These are phyloP conservation scores for Tribonema minus DNA, from an alignment of 108 stramenopile genomes.

Conservation along the genomic window DNA sequence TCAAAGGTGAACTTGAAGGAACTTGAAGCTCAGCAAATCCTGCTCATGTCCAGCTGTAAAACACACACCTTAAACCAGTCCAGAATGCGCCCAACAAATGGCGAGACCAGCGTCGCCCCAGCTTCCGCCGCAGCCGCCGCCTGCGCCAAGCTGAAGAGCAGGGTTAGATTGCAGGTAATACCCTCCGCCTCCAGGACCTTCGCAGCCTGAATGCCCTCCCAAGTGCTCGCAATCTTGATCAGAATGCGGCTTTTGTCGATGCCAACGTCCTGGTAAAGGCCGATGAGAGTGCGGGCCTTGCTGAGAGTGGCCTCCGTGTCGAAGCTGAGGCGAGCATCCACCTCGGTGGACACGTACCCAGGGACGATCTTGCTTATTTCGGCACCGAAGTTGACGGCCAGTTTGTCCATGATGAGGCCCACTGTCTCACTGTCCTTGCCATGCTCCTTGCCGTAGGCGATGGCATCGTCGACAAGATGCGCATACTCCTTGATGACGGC, in stretches of 20 bases:
- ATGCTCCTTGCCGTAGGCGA: constrained; percentile 68
- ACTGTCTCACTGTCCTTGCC: background rate
- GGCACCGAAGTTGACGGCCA: constrained; percentile 88
- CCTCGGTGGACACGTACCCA: constrained; percentile 92
- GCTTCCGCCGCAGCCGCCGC: constrained; percentile 91
- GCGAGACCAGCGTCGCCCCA: constrained; percentile 85
- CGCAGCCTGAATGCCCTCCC: constrained; percentile 95
- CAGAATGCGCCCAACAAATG: constrained; percentile 92
- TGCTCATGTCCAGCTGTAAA: too few species aligned
- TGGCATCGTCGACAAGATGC: constrained; percentile 70
- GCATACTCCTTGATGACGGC: constrained; percentile 54
- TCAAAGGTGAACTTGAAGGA: too few species aligned
- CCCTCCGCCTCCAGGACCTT: constrained; percentile 82
- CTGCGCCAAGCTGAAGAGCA: constrained; percentile 79
- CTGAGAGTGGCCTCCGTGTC: constrained; percentile 77
- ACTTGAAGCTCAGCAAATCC: too few species aligned
- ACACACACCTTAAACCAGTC: constrained; percentile 92
- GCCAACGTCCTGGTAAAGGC: constrained; percentile 78
- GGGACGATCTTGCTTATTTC: constrained; percentile 75
- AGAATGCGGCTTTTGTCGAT: constrained; percentile 73
- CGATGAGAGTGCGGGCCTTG: constrained; percentile 79
- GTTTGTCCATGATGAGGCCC: constrained; percentile 77
- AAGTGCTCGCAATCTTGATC: constrained; percentile 96
- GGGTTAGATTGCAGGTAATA: constrained; percentile 89
- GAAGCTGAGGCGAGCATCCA: constrained; percentile 87